Conservation (phyloP, 2,329 filamentous ascomycete species). For the Diplodia mutila region DNA sequence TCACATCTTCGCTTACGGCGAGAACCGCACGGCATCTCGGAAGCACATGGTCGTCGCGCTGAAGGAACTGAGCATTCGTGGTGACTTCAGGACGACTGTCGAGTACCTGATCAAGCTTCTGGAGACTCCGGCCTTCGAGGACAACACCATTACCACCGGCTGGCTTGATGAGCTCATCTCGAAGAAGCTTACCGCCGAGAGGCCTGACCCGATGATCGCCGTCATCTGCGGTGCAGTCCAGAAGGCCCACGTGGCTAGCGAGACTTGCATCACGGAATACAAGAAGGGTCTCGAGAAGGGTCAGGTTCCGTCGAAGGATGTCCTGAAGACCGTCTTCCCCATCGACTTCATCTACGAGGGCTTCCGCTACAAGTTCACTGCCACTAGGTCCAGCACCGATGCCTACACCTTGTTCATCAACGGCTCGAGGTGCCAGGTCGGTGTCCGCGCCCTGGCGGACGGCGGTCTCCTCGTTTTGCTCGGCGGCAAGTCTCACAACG, state of each 20-base stretch:
- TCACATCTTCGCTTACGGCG: conserved; percentile 98
- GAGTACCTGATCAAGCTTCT: conserved; percentile 99
- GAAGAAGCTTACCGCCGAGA: conserved; percentile 94
- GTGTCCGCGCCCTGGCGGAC: conserved; percentile 88
- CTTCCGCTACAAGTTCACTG: conserved; percentile 95
- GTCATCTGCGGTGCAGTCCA: conserved; percentile 93
- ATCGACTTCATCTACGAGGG: conserved; percentile 99
- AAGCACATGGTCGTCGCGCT: conserved; percentile 99
- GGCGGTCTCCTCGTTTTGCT: conserved; percentile 91
- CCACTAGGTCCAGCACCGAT: conserved; percentile 86
- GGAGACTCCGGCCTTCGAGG: conserved; percentile 96
- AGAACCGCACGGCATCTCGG: conserved; percentile 91
- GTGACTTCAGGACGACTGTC: conserved; percentile 97
- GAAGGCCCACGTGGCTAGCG: conserved; percentile 93
- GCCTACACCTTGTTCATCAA: conserved; percentile 99
- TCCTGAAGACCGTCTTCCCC: conserved; percentile 95
- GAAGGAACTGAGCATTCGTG: conserved; percentile 98
- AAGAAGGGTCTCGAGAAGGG: conserved; percentile 89
- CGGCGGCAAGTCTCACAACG: conserved; percentile 90
- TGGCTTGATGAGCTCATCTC: conserved; percentile 99
- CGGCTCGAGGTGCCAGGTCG: conserved; percentile 92
- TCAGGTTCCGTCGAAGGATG: conserved; percentile 94
- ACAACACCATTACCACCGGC: conserved; percentile 98
- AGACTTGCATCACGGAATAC: conserved; percentile 86
- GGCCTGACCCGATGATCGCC: conserved; percentile 91